Conservation (phyloP, 352 stramenopile species). For the Thalassiosira pacifica region DNA sequence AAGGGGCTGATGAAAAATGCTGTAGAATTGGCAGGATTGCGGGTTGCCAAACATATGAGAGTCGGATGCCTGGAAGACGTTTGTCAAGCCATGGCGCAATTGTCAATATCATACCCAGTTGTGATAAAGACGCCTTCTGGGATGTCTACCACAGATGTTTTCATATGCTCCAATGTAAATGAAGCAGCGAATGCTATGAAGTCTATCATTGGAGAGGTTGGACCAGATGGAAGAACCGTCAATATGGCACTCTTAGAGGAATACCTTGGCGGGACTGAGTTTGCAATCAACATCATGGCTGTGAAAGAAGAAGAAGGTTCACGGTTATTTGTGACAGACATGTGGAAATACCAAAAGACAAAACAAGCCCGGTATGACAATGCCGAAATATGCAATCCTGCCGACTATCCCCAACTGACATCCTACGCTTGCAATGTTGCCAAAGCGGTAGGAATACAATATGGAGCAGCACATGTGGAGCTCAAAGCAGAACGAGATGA, state of each 20-base stretch:
- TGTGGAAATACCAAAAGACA: constrained; percentile 49
- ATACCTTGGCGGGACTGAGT: constrained; percentile 38
- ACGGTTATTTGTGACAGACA: constrained; percentile 27
- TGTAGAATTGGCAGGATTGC: constrained; percentile 21
- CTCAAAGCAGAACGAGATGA: constrained; percentile 26
- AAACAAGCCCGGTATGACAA: constrained; percentile 15
- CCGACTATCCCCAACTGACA: constrained; percentile 25
- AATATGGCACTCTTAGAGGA: constrained; percentile 37
- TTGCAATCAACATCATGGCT: constrained; percentile 45
- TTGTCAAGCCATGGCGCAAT: not conserved
- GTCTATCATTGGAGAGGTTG: constrained; percentile 26
- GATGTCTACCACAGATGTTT: constrained; percentile 44
- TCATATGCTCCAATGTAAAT: constrained; percentile 27
- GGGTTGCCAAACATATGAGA: constrained; percentile 34
- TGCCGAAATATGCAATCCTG: constrained; percentile 49
- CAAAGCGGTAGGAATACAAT: constrained; percentile 19
- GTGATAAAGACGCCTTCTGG: constrained; percentile 44
- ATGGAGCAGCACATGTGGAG: constrained; percentile 42
- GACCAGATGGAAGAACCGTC: constrained; percentile 31
- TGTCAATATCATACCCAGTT: constrained; percentile 18
- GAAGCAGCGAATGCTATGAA: constrained; percentile 13
- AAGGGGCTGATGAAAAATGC: constrained; percentile 43
- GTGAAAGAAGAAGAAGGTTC: not conserved
- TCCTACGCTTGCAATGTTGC: constrained; percentile 21
- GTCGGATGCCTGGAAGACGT: constrained; percentile 13